Percentiles rank a stretch among this genome's conserved stretches.
Conservation (phyloP, 1,284 basidiomycete species). For the Cutaneotrichosporon dermatis region DNA sequence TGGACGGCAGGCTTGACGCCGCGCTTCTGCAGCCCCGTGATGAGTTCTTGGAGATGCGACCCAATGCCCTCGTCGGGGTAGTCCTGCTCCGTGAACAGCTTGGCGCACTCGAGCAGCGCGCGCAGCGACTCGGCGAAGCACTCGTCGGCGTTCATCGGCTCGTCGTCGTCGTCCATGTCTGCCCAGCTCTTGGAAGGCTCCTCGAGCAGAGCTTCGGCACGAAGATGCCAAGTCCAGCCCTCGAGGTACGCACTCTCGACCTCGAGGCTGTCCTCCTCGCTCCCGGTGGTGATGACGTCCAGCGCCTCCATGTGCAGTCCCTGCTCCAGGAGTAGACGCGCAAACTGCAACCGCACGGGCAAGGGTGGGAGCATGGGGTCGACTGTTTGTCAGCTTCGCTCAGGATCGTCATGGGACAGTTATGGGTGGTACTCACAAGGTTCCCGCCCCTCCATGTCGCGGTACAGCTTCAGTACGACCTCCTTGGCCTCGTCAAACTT, state of each 20-base stretch:
- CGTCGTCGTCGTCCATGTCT: slow-evolving; percentile 31
- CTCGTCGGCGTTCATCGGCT: slow-evolving; percentile 67
- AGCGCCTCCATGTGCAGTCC: slow-evolving; percentile 66
- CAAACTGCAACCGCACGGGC: slow-evolving; percentile 66
- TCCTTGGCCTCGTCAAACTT: slow-evolving; percentile 72
- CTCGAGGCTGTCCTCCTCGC: slow-evolving; percentile 78
- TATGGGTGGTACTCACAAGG: slow-evolving; percentile 52
- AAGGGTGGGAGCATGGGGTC: slow-evolving; percentile 69
- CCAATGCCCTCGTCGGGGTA: slow-evolving; percentile 75
- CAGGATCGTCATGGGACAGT: neutral
- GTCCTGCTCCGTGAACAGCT: slow-evolving; percentile 69
- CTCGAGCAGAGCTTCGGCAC: slow-evolving; percentile 42
- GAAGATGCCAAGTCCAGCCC: slow-evolving; percentile 84
- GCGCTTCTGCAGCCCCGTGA: slow-evolving; percentile 62
- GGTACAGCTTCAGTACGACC: slow-evolving; percentile 66
- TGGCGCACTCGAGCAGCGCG: slow-evolving; percentile 71
- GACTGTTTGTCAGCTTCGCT: slow-evolving; percentile 51
- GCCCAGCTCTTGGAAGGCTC: slow-evolving; percentile 20
- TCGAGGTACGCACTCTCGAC: slow-evolving; percentile 93
- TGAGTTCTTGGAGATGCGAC: slow-evolving; percentile 70
- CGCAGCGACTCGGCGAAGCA: slow-evolving; percentile 74
- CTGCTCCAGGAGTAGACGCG: slow-evolving; percentile 78
- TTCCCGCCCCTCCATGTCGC: slow-evolving; percentile 68
- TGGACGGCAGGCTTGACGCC: slow-evolving; percentile 64
- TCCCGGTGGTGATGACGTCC: slow-evolving; percentile 70